phyloP scores from a whole-genome alignment of 352 stramenopile species.

The Phytophthora nicotianae region DNA sequence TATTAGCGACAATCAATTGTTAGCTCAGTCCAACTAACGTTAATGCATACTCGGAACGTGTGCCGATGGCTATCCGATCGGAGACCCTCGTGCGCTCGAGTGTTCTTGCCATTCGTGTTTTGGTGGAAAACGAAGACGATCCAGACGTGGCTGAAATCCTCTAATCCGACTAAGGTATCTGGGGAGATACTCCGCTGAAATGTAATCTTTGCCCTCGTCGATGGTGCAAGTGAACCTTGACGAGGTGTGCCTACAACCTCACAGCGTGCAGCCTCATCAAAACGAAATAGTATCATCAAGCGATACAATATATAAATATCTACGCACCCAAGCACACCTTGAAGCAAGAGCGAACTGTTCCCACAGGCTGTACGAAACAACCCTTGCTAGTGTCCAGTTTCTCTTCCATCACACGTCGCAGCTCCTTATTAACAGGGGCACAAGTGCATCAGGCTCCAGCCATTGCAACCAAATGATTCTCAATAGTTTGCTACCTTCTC shows the following conservation, averaged over 20 bases:
- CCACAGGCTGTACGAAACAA: conserved; percentile 83
- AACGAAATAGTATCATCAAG: not conserved
- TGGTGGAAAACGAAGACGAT: conserved; percentile 90
- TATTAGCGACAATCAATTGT: not conserved
- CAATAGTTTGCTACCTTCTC: conserved; percentile 49
- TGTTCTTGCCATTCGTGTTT: conserved; percentile 90
- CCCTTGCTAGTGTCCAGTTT: conserved; percentile 80
- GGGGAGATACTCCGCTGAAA: conserved; percentile 86
- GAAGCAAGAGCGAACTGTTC: conserved; percentile 80
- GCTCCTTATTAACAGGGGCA: conserved; percentile 40
- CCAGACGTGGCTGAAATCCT: conserved; percentile 89
- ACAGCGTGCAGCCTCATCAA: not conserved
- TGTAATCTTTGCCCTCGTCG: conserved; percentile 68
- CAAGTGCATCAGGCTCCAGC: conserved; percentile 6
- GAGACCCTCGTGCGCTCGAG: conserved; percentile 62
- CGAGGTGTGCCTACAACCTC: conserved; percentile 67
- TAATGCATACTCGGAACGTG: conserved; percentile 51
- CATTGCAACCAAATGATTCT: not conserved
- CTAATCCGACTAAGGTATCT: conserved; percentile 71
- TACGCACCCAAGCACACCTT: conserved; percentile 55
- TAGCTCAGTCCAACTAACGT: not conserved
- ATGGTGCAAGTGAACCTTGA: conserved; percentile 79
- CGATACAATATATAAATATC: not conserved
- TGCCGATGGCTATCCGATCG: conserved; percentile 75
- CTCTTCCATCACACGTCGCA: conserved; percentile 72